These are phyloP conservation scores for Musa itinerans DNA, from an alignment of 176 grass and related monocot species.

Conservation along the genomic window DNA sequence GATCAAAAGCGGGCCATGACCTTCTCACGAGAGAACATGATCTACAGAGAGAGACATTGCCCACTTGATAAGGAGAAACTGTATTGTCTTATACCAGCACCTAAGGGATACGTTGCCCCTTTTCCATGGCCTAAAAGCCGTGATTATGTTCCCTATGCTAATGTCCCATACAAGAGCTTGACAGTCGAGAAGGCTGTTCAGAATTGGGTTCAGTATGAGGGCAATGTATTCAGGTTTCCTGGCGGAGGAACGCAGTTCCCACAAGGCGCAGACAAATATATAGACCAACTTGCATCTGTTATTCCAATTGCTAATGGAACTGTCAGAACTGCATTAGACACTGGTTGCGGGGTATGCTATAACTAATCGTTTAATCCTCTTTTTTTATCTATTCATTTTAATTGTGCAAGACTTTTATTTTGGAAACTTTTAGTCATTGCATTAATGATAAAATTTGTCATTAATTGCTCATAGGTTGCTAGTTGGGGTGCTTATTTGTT, in stretches of 20 bases:
- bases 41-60: conserved; percentile 88
- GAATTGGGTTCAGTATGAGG: conserved; percentile 89
- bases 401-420: too few relatives aligned
- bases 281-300: conserved; percentile 60
- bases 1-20: conserved; percentile 79
- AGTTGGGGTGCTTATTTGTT: conserved; percentile 79
- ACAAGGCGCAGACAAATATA: conserved; percentile 66
- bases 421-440: too few relatives aligned
- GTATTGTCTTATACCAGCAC: conserved; percentile 64
- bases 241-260: conserved; percentile 93
- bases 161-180: conserved; percentile 90
- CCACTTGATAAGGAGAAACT: conserved; percentile 53
- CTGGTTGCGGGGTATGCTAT: conserved; percentile 66
- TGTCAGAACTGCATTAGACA: conserved; percentile 80
- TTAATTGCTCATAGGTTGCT: conserved; percentile 44
- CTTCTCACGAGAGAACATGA: conserved; percentile 71
- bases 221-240: conserved; percentile 61
- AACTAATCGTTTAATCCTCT: not conserved
- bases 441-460: not conserved
- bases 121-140: conserved; percentile 89
- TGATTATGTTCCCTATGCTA: conserved; percentile 72
- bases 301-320: conserved; percentile 53
- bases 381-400: not conserved
- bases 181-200: conserved; percentile 94
- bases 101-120: conserved; percentile 62